phyloP scores from a whole-genome alignment of 2,329 filamentous ascomycete genomes.

The Penicillium sp. region DNA sequence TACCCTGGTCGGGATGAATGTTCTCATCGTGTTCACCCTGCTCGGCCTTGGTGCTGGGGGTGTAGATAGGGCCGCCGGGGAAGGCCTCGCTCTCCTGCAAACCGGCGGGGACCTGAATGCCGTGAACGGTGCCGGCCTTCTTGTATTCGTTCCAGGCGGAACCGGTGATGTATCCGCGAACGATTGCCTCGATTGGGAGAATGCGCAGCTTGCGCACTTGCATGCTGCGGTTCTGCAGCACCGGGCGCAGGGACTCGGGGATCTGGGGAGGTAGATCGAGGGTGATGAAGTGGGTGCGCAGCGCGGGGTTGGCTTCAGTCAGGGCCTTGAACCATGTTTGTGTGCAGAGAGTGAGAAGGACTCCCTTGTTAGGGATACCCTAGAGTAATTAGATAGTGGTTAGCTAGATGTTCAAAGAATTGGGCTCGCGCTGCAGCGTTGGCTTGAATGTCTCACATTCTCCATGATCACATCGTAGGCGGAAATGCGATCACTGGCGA shows the following conservation, averaged over 20 bases:
- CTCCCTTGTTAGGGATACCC: slow-evolving; percentile 69
- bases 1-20: slow-evolving; percentile 70
- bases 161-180: slow-evolving; percentile 88
- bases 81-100: slow-evolving; percentile 72
- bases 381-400: slow-evolving; percentile 29
- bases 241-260: slow-evolving; percentile 50
- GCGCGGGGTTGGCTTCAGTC: slow-evolving; percentile 54
- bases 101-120: slow-evolving; percentile 68
- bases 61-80: slow-evolving; percentile 68
- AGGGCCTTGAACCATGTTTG: slow-evolving; percentile 69
- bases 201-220: slow-evolving; percentile 72
- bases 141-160: slow-evolving; percentile 81
- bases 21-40: slow-evolving; percentile 81
- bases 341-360: slow-evolving; percentile 67
- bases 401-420: slow-evolving; percentile 22
- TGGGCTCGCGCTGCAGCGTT: slow-evolving; percentile 26
- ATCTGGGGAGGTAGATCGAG: slow-evolving; percentile 57
- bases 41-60: slow-evolving; percentile 83
- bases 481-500: slow-evolving; percentile 86
- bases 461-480: slow-evolving; percentile 91
- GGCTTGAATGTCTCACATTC: slow-evolving; percentile 60
- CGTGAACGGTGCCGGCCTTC: slow-evolving; percentile 75
- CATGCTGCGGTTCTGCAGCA: slow-evolving; percentile 71
- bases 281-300: slow-evolving; percentile 66
- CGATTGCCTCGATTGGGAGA: slow-evolving; percentile 79